These are phyloP conservation scores for Trifolium fragiferum DNA, from an alignment of 306 rosid species.

Conservation along the genomic window DNA sequence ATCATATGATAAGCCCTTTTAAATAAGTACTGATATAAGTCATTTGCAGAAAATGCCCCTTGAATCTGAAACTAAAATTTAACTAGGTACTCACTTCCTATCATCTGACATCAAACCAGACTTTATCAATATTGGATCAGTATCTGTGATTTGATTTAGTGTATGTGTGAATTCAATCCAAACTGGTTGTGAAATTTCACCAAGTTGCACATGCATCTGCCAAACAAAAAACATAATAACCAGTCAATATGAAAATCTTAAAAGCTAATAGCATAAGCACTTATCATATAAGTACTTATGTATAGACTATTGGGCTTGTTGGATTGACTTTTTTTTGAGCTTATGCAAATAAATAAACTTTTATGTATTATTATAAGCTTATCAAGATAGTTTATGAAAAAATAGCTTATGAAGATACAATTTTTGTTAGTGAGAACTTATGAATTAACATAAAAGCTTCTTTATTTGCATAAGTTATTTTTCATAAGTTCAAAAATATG, in stretches of 20 bases:
- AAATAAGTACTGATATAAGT: background rate
- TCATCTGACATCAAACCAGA: constrained; percentile 73
- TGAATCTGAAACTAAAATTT: constrained; percentile 33
- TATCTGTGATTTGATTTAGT: constrained; percentile 51
- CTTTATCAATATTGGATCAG: constrained; percentile 52
- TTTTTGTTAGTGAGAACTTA: too few relatives aligned
- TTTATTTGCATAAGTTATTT: too few relatives aligned
- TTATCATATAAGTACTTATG: background rate
- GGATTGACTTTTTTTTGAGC: too few relatives aligned
- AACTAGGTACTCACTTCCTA: constrained; percentile 63
- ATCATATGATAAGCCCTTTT: background rate
- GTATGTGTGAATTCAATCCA: constrained; percentile 68
- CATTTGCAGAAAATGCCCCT: background rate
- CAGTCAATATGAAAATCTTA: background rate
- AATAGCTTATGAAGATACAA: too few relatives aligned
- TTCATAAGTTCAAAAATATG: too few relatives aligned
- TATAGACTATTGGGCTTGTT: too few relatives aligned
- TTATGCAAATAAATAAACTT: too few relatives aligned
- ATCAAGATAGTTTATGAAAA: too few relatives aligned
- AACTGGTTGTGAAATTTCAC: constrained; percentile 71
- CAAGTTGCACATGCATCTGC: constrained; percentile 77
- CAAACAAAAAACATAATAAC: constrained; percentile 7
- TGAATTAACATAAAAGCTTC: too few relatives aligned
- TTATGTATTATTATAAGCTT: too few relatives aligned
- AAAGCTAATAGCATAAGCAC: background rate